Percentiles rank a stretch among this genome's conserved stretches.
phyloP scores from a whole-genome alignment of 2,329 filamentous ascomycete genomes.

The Calonectria pseudoreteaudii region DNA sequence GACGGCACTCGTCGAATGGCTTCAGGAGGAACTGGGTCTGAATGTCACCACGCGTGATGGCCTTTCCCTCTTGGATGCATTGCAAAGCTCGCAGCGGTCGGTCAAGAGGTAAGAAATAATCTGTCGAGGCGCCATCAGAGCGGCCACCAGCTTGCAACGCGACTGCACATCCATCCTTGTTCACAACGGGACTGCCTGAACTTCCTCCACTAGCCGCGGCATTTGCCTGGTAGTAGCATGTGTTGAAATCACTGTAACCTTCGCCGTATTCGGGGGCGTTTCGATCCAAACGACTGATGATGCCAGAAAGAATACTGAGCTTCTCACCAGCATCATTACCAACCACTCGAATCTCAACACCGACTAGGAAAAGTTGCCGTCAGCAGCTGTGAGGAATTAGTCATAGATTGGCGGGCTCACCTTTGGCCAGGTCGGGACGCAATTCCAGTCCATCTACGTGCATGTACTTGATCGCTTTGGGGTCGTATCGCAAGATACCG shows the following conservation, averaged over 20 bases:
- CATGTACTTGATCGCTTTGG: conserved; percentile 98
- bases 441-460: conserved; percentile 83
- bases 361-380: conserved; percentile 65
- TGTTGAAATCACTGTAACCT: conserved; percentile 97
- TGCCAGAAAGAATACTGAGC: conserved; percentile 95
- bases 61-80: conserved; percentile 81
- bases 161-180: conserved; percentile 91
- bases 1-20: conserved; percentile 95
- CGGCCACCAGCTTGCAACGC: conserved; percentile 94
- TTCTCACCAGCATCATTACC: conserved; percentile 99
- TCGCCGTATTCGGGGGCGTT: conserved; percentile 99
- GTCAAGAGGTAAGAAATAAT: conserved; percentile 96
- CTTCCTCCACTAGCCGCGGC: conserved; percentile 96
- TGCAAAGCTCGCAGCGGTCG: conserved; percentile 87
- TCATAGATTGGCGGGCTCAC: conserved; percentile 48
- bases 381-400: conserved; percentile 18
- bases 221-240: conserved; percentile 96
- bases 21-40: conserved; percentile 98
- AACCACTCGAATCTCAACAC: conserved; percentile 94
- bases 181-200: conserved; percentile 98
- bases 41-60: conserved; percentile 92
- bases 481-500: conserved; percentile 95
- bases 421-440: conserved; percentile 85
- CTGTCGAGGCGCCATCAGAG: conserved; percentile 93
- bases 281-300: conserved; percentile 94